Percentiles rank a stretch among this genome's conserved stretches.
phyloP scores from a whole-genome alignment of 345 rosid genomes.

The Euphorbia peplus region DNA sequence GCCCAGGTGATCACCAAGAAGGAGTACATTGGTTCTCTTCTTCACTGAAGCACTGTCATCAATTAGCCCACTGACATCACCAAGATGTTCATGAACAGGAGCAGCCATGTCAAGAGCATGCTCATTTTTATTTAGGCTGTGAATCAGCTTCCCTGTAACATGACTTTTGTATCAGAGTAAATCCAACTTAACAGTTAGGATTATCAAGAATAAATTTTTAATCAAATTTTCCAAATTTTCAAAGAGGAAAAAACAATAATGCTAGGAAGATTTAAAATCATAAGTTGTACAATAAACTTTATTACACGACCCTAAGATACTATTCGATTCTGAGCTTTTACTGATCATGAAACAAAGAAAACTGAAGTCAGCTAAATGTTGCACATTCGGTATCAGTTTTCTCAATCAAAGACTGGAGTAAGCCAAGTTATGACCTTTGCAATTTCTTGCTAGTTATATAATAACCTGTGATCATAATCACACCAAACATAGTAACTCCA shows the following conservation, averaged over 20 bases:
- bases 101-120: constrained; percentile 90
- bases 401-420: neutral
- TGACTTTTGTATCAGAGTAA: constrained; percentile 11
- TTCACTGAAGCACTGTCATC: constrained; percentile 46
- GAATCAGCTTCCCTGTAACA: constrained; percentile 70
- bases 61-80: constrained; percentile 33
- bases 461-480: neutral
- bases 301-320: neutral
- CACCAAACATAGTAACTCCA: neutral
- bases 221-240: neutral
- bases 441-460: neutral
- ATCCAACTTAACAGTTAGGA: neutral
- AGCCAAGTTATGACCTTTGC: neutral
- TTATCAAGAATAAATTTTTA: neutral
- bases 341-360: neutral
- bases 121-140: constrained; percentile 78
- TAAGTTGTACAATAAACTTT: neutral
- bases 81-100: constrained; percentile 64
- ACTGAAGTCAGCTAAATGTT: neutral
- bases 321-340: neutral
- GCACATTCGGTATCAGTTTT: neutral
- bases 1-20: constrained; percentile 83
- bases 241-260: neutral
- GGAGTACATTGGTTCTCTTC: constrained; percentile 73
- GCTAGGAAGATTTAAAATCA: neutral